These are phyloP conservation scores for Candida frijolesensis DNA, from an alignment of 1,139 yeast species.

Conservation along the genomic window DNA sequence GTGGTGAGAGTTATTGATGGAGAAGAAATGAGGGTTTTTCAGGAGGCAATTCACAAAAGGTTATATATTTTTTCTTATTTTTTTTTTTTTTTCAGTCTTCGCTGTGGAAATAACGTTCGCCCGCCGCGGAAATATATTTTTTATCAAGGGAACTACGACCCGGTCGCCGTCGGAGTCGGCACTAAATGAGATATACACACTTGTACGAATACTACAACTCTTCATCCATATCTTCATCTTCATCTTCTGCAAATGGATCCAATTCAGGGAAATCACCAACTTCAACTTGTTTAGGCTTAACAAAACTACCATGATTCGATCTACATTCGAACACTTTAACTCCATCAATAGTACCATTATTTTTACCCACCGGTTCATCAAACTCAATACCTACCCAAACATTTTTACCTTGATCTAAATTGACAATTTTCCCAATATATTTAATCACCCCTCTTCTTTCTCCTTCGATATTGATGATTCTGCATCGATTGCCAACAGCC, in stretches of 20 bases:
- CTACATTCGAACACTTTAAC: constrained; percentile 36
- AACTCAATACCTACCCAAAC: constrained; percentile 53
- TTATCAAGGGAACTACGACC: too few relatives aligned
- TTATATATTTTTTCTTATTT: too few relatives aligned
- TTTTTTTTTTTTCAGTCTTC: too few relatives aligned
- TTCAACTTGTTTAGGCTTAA: constrained; percentile 50
- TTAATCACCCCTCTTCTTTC: constrained; percentile 69
- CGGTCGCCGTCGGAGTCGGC: not conserved
- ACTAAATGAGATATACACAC: not conserved
- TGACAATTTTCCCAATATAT: constrained; percentile 68
- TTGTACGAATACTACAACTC: constrained; percentile 6
- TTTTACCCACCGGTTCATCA: constrained; percentile 53
- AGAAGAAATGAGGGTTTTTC: not conserved
- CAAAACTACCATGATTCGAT: constrained; percentile 51
- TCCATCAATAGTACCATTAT: constrained; percentile 42
- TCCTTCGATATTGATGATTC: constrained; percentile 46
- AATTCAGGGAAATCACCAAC: constrained; percentile 56
- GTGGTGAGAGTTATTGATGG: not conserved
- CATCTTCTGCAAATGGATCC: constrained; percentile 41
- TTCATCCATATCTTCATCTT: constrained; percentile 19
- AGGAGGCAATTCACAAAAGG: too few relatives aligned
- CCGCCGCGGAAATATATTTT: too few relatives aligned
- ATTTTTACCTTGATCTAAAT: constrained; percentile 49
- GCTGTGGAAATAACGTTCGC: too few relatives aligned
- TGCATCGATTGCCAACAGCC: constrained; percentile 40